Base-by-base conservation (phyloP, 2,329 filamentous ascomycete species). In the Apiospora marii region DNA sequence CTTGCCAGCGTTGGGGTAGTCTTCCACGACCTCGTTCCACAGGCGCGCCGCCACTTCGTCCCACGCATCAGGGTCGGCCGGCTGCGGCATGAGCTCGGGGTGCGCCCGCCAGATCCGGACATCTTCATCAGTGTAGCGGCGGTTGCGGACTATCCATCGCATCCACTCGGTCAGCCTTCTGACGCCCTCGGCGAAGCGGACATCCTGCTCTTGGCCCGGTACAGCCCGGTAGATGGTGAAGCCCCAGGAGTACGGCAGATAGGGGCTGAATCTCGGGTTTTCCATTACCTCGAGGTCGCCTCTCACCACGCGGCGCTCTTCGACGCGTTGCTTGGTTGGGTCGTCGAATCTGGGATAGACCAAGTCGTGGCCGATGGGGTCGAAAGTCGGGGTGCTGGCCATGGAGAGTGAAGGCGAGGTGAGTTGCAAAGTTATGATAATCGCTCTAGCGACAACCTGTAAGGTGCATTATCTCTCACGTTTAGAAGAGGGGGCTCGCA, bases 71-170 rank as follows among this genome's bases (percentile, higher is more conserved):
- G n/a, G 30, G 8, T 61, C 53, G 16, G 34, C 5, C 6, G 53
- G 30, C 53, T 37, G 30, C 30, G 30, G 53, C 53, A 61, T 61
- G 16, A 22, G 16, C 10, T 61, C 53, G 16, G 53, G 53, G 19
- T 10, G 12, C 2, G 0, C 0, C 19, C 0, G 22, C 16, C 30
- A 37, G 16, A 12, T 34, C 3, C 3, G 22, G 2, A 37, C 8
- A 12, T 61, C 53, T 61, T 34, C 30, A 8, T 61, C 53, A 16
- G 30, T 61, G 30, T 61, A 61, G 30, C 53, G 53, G 13, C 53
- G 53, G 16, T 22, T 34, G 30, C 16, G 30, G 30, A n/a, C 8
- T 30, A 12, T 10, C 53, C 53, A 61, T 37, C 53, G 53, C 53
- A 61, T 61, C 53, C 53, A 61, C 53, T 61, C 53, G 16, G 2